Conservation (phyloP, 495 filamentous ascomycete genomes). For the Penicillium turbatum region DNA sequence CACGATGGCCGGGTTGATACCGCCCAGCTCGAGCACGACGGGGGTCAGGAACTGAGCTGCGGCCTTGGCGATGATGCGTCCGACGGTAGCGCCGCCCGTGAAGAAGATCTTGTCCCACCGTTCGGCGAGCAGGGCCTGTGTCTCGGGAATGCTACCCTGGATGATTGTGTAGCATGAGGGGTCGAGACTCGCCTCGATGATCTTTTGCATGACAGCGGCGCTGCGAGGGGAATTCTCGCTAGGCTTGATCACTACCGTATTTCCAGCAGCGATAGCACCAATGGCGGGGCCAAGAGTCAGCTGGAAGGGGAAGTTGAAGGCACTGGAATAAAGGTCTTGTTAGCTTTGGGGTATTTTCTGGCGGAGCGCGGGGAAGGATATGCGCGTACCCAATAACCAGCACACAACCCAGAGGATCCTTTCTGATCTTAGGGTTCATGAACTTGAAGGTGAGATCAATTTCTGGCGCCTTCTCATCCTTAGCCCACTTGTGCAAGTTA, state of each 20-base stretch:
- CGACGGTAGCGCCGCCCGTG: slow-evolving; percentile 74
- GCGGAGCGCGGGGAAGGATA: background rate
- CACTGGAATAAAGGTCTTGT: slow-evolving; percentile 34
- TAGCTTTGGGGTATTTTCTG: slow-evolving; percentile 1
- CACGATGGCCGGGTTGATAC: slow-evolving; percentile 85
- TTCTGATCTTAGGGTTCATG: slow-evolving; percentile 71
- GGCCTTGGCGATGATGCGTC: slow-evolving; percentile 83
- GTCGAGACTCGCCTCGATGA: slow-evolving; percentile 71
- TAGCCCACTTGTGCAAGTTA: slow-evolving; percentile 74
- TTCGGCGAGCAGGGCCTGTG: slow-evolving; percentile 73
- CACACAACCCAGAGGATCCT: slow-evolving; percentile 81
- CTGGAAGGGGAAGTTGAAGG: slow-evolving; percentile 90
- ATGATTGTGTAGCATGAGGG: slow-evolving; percentile 70
- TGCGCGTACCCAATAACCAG: slow-evolving; percentile 73
- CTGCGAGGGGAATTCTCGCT: slow-evolving; percentile 73
- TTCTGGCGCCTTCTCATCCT: slow-evolving; percentile 71
- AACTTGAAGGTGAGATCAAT: slow-evolving; percentile 61
- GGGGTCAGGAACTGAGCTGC: slow-evolving; percentile 90
- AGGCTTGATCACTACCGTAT: slow-evolving; percentile 85
- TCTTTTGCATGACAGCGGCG: slow-evolving; percentile 73
- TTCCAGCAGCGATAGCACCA: slow-evolving; percentile 88
- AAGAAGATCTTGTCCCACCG: slow-evolving; percentile 99
- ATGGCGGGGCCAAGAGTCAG: slow-evolving; percentile 73
- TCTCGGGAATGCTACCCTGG: slow-evolving; percentile 77
- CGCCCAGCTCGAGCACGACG: slow-evolving; percentile 83